Base-by-base conservation (phyloP, 2,329 filamentous ascomycete genomes). In the Stenocarpella maydis region DNA sequence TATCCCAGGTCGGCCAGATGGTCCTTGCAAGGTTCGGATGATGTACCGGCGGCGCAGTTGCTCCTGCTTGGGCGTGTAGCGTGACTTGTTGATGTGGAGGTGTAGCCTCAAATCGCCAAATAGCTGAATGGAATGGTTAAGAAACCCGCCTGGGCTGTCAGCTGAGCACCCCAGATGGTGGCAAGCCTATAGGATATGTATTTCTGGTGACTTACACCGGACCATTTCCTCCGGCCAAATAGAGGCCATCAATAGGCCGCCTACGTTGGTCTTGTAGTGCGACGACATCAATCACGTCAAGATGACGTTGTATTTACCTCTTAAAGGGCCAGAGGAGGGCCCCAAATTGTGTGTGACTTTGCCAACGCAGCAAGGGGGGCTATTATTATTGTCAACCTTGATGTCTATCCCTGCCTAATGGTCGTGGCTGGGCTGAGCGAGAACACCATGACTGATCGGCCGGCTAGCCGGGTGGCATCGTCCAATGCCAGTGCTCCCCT, bases 241-340 rank as follows among this genome's bases (percentile, higher is more conserved):
- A 26, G 2, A n/a, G 4, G 9, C 39, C 28, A 28, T 21, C 24
- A 37, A 47, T 45, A 34, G 24, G 58, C 34, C 10, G 34, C n/a
- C 17, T 1, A 6, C 19, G 39, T 45, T 37, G 34, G 34, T 5
- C 2, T 41, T 26, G 28, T 8, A 31, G 52, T 60, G n/a, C 31
- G 15, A 39, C 58, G 26, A 45, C 12, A 2, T 10, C 24, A 1
- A 9, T 19, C 34, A 19, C n/a, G 61, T 58, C 37, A 52, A 43
- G 2, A 69, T 69, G 67, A 69, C 67, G 67, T 69, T 52, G 45
- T 5, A 24, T 28, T 47, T 49, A 37, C 14, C 28, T 21, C 21
- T 17, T 4, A 14, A 41, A 60, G 55, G 39, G n/a, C 17, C 39
- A 21, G 17, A 21, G 17, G 2, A 2, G 21, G 5, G 7, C 37